Conservation (phyloP, 2,329 filamentous ascomycete species). For the Lizonia empirigonia region DNA sequence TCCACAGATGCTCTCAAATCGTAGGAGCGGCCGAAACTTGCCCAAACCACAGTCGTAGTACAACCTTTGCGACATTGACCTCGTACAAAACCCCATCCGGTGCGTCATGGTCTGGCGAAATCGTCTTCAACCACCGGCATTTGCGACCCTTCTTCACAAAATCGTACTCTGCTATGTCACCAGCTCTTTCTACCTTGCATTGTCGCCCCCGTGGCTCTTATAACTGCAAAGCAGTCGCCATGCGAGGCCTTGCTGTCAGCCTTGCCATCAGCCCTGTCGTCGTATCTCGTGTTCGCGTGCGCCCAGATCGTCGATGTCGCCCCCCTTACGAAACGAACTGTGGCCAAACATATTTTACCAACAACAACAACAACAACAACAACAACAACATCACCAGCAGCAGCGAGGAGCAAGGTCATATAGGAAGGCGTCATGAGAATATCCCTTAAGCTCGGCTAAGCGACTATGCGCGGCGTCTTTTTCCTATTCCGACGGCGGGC, state of each 20-base stretch:
- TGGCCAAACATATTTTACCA: too few species aligned
- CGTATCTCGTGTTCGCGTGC: neutral
- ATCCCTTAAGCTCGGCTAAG: neutral
- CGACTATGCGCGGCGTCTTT: constrained; percentile 6
- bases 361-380: neutral
- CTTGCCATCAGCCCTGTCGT: neutral
- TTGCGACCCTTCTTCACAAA: neutral
- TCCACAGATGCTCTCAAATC: neutral
- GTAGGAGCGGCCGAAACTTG: neutral
- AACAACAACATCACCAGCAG: neutral
- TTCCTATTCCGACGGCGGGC: constrained; percentile 2
- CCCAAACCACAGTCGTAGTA: neutral
- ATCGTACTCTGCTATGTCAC: neutral
- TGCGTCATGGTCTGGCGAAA: neutral
- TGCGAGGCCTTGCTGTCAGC: too few species aligned
- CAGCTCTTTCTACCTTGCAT: neutral
- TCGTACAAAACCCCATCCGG: neutral
- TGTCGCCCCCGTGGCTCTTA: neutral
- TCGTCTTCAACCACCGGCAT: neutral
- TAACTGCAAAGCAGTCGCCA: neutral
- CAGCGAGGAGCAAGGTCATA: neutral
- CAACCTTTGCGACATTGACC: neutral
- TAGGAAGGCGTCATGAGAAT: neutral
- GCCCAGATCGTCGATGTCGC: neutral
- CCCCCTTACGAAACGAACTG: too few species aligned